Evolutionary conservation across 352 stramenopile species (phyloP), one percentile per base, ranked within the genome.

Genomic region (Plasmopara halstedii): DNA sequence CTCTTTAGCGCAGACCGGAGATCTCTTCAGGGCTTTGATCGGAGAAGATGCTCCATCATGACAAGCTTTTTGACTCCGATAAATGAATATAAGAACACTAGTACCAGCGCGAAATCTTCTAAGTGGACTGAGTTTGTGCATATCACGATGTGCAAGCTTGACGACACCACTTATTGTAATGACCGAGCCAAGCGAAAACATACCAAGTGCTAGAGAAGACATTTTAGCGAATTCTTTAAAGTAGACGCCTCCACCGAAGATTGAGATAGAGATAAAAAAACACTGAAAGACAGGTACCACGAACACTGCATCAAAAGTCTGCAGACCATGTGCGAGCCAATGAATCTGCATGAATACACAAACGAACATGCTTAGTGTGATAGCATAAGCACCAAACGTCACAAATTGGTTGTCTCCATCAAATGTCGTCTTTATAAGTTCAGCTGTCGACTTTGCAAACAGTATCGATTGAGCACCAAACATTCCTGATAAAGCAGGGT

Each of bases 191-290:
- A 83, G 48, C 32, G 85, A 75, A 34, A 92, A 90, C 69, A 92
- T 87, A 14, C 46, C 51, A 17, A 86, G 56, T 45, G 69, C 48
- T 9, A 83, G 56, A 0, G 49, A 45, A 9, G 51, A 31, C 69
- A 92, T 85, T 25, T 46, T 57, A 6, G 63, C 50, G 45, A 92
- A 89, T 53, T 92, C 80, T 42, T 87, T 83, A 41, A 96, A 96
- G 56, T 95, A 96, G 4, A 96, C 67, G 9, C 83, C 85, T 7
- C 85, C 85, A 6, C 79, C 83, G 31, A 95, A 76, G 38, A 96
- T 88, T 17, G 74, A 87, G n/a, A 90, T 76, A 3, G 88, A 91
- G 37, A 90, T 96, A 63, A 93, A 95, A 56, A 95, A 95, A 42
- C 88, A 93, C 61, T 88, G 76, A 50, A 93, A 90, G 2, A 88